Base-by-base conservation (phyloP, 768 basidiomycete species). In the Leucocoprinus birnbaumii region DNA sequence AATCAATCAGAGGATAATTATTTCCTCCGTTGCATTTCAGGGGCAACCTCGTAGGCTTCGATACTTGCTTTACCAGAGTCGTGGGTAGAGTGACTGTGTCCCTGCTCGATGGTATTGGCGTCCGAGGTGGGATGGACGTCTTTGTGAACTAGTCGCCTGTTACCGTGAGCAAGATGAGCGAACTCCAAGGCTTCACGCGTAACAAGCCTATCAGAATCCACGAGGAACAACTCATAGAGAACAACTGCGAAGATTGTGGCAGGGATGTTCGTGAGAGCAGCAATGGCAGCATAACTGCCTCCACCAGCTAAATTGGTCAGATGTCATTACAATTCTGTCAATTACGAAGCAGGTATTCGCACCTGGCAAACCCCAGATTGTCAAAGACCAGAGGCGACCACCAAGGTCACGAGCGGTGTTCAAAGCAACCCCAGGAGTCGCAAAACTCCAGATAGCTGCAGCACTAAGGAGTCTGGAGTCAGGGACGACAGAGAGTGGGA, bases 341-440 rank as follows among this genome's bases (percentile, higher is more conserved):
- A 44, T 21, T 5, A 44, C 18, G 16, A 38, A n/a, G 38, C 9
- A 38, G 16, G 13, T 11, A 11, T 21, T 55, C 66, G 19, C 57
- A 75, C 77, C 77, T 58, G 65, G 62, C 2, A 31, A 62, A 18
- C 86, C 86, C 77, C 82, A 88, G 52, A 87, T 78, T 3, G 83
- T 73, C 67, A 89, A 63, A 0, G 76, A 80, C 59, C 79, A 77
- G n/a, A 88, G 57, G 14, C 86, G 80, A 3, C 77, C 83, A 18
- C 86, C 87, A 41, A 89, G 25, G 64, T 89, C 87, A 62, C 87
- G 84, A 25, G 86, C 85, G 2, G 83, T 68, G 66, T 89, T 89
- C 31, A 85, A 73, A 13, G 83, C 75, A 43, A 89, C 79, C 83
- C 53, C 8, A 57, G 43, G 44, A 19, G 34, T 57, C 3, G 80